Base-by-base conservation (phyloP, 2,329 filamentous ascomycete species). In the Diaporthe citri region DNA sequence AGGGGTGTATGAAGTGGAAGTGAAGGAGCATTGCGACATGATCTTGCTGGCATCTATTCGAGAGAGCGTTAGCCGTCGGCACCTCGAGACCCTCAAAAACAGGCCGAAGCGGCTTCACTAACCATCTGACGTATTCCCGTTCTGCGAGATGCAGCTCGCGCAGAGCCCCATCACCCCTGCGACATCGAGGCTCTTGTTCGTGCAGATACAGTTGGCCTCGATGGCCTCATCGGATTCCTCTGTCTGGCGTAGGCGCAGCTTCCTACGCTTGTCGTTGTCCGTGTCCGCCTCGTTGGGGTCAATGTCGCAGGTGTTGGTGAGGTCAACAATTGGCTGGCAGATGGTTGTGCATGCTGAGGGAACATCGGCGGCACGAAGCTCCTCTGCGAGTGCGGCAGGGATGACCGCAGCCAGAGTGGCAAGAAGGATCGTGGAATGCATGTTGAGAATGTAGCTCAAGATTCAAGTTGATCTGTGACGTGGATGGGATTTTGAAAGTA, bases 1-100 rank as follows among this genome's bases (percentile, higher is more conserved):
- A 17, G 57, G 57, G 3, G 57, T 60, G 13, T 60, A 60, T 2
- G 57, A 41, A 41, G 57, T 60, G 13, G 57, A 60, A 25, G 57
- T 60, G 36, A 60, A 60, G 7, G 57, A 60, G 57, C 57, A 60
- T 17, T 60, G 57, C 12, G 57, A 60, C 57, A 60, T 60, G 57
- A 60, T 60, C 57, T 60, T 60, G n/a, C 57, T 60, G 57, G 57
- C 57, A 60, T 60, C 57, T 60, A 60, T 60, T 20, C 41, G 13
- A 20, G 13, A 20, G 12, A 28, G 3, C 36, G 57, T 60, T 12
- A 60, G 36, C 57, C 13, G 13, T 20, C n/a, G 7, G 55, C 28
- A 28, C 25, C 1, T 41, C 13, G 10, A 12, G 13, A 36, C 31
- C 34, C 34, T 25, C n/a, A 1, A 25, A 25, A 39, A 12, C 34